A percentile compares a stretch with the other conserved stretches of the same genome.
phyloP scores from a whole-genome alignment of 2,329 filamentous ascomycete species.

The Fusarium citri region DNA sequence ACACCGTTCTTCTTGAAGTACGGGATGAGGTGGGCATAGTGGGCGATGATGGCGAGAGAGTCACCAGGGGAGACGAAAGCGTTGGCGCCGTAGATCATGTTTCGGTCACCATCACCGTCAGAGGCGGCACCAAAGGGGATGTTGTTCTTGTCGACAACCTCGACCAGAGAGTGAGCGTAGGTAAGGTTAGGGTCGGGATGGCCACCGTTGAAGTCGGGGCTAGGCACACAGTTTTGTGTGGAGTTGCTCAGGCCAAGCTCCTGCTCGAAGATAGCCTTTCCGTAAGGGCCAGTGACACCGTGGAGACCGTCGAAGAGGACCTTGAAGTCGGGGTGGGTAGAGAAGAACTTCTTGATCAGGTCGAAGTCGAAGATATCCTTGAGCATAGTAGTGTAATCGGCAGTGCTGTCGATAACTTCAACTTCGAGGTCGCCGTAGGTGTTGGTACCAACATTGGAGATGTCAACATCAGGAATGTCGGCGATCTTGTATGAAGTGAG shows the following conservation, averaged over 20 bases:
- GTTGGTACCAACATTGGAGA: conserved; percentile 82
- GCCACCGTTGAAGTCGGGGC: conserved; percentile 94
- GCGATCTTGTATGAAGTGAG: conserved; percentile 93
- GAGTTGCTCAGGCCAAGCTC: conserved; percentile 84
- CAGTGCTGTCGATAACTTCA: conserved; percentile 92
- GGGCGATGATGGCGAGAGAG: conserved; percentile 96
- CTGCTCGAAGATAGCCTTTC: conserved; percentile 92
- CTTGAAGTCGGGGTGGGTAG: conserved; percentile 90
- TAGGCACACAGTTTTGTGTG: conserved; percentile 92
- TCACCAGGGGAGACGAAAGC: conserved; percentile 97
- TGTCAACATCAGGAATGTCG: conserved; percentile 87
- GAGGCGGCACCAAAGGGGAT: conserved; percentile 97
- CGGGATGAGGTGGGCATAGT: conserved; percentile 94
- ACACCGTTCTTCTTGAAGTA: conserved; percentile 99
- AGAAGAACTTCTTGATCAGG: conserved; percentile 94
- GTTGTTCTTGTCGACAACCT: conserved; percentile 88
- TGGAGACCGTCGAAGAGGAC: conserved; percentile 94
- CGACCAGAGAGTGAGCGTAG: conserved; percentile 94
- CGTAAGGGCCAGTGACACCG: conserved; percentile 96
- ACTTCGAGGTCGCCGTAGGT: conserved; percentile 90
- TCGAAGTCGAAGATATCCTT: conserved; percentile 99
- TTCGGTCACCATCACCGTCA: conserved; percentile 97
- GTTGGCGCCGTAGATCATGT: conserved; percentile 99
- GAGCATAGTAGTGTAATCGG: conserved; percentile 93
- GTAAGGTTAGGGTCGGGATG: conserved; percentile 98